Percentiles rank a stretch among this genome's conserved stretches.
These are phyloP conservation scores for Entoloma clypeatum DNA, from an alignment of 1,284 basidiomycete genomes.

Conservation along the genomic window DNA sequence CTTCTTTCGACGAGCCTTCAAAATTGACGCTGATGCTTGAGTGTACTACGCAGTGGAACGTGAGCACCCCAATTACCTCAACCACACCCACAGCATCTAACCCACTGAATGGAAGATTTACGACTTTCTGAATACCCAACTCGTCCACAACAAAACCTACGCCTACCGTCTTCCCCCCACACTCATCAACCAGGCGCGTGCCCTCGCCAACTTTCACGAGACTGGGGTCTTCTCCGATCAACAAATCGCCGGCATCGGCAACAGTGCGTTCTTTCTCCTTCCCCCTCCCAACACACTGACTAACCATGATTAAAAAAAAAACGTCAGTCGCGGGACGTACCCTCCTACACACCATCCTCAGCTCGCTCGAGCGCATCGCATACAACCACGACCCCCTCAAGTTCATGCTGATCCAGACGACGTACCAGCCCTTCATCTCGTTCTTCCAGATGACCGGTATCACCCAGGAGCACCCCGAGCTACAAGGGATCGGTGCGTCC, in stretches of 20 bases:
- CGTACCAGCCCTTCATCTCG: slow-evolving; percentile 88
- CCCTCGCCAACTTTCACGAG: slow-evolving; percentile 77
- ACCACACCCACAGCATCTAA: slow-evolving; percentile 4
- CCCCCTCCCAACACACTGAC: not conserved
- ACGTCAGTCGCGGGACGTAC: slow-evolving; percentile 73
- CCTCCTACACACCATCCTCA: slow-evolving; percentile 66
- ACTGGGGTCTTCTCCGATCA: slow-evolving; percentile 66
- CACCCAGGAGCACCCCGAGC: slow-evolving; percentile 50
- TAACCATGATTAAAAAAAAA: too few relatives aligned
- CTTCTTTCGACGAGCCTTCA: not conserved
- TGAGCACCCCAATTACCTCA: slow-evolving; percentile 30
- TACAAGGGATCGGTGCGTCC: slow-evolving; percentile 60
- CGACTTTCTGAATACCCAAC: slow-evolving; percentile 73
- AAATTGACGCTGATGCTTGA: not conserved
- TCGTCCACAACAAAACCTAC: slow-evolving; percentile 77
- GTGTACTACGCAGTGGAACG: slow-evolving; percentile 59
- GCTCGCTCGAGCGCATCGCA: slow-evolving; percentile 68
- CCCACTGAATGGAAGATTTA: slow-evolving; percentile 51
- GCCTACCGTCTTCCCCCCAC: slow-evolving; percentile 69
- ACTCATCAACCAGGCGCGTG: slow-evolving; percentile 66
- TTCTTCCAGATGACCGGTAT: slow-evolving; percentile 77
- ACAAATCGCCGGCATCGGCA: slow-evolving; percentile 64
- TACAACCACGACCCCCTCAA: slow-evolving; percentile 77
- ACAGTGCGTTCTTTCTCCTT: slow-evolving; percentile 47
- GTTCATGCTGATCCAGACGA: slow-evolving; percentile 70